A percentile compares a stretch with the other conserved stretches of the same genome.
phyloP scores from a whole-genome alignment of 805 yeast species.

The Zygotorulaspora chibaensis region DNA sequence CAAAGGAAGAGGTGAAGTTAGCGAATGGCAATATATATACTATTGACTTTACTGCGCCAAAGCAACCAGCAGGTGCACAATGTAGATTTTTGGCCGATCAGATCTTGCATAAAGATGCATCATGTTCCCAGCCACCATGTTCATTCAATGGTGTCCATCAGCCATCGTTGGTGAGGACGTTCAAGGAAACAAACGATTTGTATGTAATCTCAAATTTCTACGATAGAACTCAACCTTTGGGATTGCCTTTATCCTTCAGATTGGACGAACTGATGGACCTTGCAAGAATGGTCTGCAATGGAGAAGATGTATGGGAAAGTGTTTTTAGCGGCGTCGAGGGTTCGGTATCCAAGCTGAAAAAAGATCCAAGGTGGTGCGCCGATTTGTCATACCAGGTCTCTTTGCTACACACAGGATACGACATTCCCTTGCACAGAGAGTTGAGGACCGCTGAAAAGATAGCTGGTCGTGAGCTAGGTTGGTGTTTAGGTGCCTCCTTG shows the following conservation, averaged over 20 bases:
- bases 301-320: conserved; percentile 67
- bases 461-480: conserved; percentile 86
- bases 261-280: conserved; percentile 78
- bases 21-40: conserved; percentile 44
- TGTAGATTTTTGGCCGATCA: conserved; percentile 83
- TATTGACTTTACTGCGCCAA: conserved; percentile 64
- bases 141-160: conserved; percentile 97
- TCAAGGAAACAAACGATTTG: conserved; percentile 69
- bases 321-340: conserved; percentile 62
- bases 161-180: conserved; percentile 80
- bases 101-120: conserved; percentile 75
- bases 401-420: conserved; percentile 92
- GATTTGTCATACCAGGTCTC: conserved; percentile 90
- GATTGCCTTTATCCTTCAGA: conserved; percentile 89
- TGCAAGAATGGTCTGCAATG: conserved; percentile 80
- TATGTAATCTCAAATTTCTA: conserved; percentile 91
- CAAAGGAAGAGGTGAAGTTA: conserved; percentile 56
- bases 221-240: conserved; percentile 90
- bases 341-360: conserved; percentile 59
- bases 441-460: conserved; percentile 89
- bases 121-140: conserved; percentile 75
- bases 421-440: conserved; percentile 85
- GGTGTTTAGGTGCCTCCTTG: conserved; percentile 98
- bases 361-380: conserved; percentile 91
- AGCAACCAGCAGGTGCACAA: conserved; percentile 65